Percentiles rank a stretch among this genome's conserved stretches.
These are phyloP conservation scores for Termitomyces sp. DNA, from an alignment of 768 basidiomycete species.

Conservation along the genomic window DNA sequence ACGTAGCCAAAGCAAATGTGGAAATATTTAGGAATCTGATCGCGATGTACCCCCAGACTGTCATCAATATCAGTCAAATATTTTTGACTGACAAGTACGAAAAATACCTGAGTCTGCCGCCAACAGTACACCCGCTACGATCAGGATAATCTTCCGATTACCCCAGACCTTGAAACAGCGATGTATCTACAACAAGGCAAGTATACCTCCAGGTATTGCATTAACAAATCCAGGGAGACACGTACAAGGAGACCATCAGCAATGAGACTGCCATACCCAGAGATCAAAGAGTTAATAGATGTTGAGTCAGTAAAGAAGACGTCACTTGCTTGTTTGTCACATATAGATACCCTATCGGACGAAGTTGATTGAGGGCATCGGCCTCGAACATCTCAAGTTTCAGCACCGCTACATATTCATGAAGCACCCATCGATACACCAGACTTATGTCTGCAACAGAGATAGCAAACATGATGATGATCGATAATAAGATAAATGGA, in stretches of 20 bases:
- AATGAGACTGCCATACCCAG: background rate
- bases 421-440: background rate
- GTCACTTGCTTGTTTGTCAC: slow-evolving; percentile 2
- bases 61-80: background rate
- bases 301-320: background rate
- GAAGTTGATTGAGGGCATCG: background rate
- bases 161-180: background rate
- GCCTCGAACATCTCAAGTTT: background rate
- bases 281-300: background rate
- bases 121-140: background rate
- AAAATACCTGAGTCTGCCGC: background rate
- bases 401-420: background rate
- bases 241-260: background rate
- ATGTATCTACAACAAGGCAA: background rate
- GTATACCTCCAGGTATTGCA: background rate
- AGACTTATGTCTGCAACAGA: background rate
- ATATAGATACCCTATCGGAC: background rate
- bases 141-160: background rate
- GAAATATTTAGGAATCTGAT: background rate
- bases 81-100: background rate
- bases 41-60: background rate
- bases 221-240: background rate
- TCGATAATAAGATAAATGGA: background rate
- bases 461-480: background rate
- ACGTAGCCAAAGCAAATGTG: background rate